Evolutionary conservation across 1,284 basidiomycete species (phyloP), one percentile per base, ranked within the genome.

Genomic region (Ganoderma lucidum): DNA sequence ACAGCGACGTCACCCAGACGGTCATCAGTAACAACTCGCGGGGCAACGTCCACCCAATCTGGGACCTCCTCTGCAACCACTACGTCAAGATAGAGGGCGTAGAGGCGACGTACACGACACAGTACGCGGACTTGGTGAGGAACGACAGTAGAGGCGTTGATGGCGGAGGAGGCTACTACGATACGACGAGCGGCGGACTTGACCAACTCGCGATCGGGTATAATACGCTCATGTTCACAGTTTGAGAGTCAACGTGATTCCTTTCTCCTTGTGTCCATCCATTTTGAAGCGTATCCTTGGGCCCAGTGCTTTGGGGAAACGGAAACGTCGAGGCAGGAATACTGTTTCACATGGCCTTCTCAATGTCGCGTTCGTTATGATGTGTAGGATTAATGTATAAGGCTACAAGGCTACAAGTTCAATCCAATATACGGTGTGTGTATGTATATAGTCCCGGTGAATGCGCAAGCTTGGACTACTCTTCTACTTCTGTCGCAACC

Each of bases 31-130:
- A 39, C 45, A 62, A 42, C 48, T 53, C 58, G 35, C 65, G 65
- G 37, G 65, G 65, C 45, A 62, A 62, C 65, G 41, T 66, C 45
- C 65, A 59, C 15, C 65, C 65, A 12, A 66, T 66, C 48, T 66
- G 65, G 65, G 65, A 66, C 65, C 65, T 61, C 19, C 28, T 66
- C 32, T 66, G 62, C 65, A 66, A 62, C 65, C 65, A 66, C 65
- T 62, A 62, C 37, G 65, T 62, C 41, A 66, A 66, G 60, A n/a
- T 62, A 30, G 65, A 66, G 60, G 61, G 61, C 10, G 0, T 41
- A 12, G 6, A 44, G 1, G 65, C 65, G 12, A 28, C 51, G 30
- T 67, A 63, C 65, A 56, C 65, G 14, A 51, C 53, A 14, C 65
- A 66, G 60, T 66, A 66, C 28, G 65, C 65, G 37, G 65, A 66